These are phyloP conservation scores for Picochlorum sp. DNA, from an alignment of 139 green algal genomes.

Conservation along the genomic window DNA sequence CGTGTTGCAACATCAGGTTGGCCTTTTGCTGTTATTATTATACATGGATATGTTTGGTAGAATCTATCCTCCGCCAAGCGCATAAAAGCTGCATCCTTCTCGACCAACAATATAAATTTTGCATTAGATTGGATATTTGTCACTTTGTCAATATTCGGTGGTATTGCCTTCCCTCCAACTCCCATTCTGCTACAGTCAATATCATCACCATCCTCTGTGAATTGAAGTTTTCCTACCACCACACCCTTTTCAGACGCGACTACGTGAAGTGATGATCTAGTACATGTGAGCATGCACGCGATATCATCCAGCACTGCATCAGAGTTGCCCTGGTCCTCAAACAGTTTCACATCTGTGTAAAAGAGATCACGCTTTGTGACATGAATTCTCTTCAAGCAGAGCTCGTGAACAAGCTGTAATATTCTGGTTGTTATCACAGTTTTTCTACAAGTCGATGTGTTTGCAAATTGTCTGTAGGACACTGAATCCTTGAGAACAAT, in stretches of 20 bases:
- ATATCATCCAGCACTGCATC: constrained; percentile 89
- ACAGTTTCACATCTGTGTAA: constrained; percentile 98
- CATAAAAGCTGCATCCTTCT: constrained; percentile 98
- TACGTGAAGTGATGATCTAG: constrained; percentile 78
- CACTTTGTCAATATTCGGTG: constrained; percentile 91
- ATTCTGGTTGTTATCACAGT: constrained; percentile 83
- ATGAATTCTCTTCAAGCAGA: constrained; percentile 48
- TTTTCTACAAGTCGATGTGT: constrained; percentile 64
- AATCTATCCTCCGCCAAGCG: constrained; percentile 91
- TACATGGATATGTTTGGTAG: constrained; percentile 94
- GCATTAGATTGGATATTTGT: constrained; percentile 69
- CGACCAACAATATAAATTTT: constrained; percentile 92
- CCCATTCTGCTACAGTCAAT: constrained; percentile 94
- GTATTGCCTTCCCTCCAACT: constrained; percentile 93
- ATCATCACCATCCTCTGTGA: constrained; percentile 81
- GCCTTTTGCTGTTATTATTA: constrained; percentile 96
- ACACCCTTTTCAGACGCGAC: constrained; percentile 95
- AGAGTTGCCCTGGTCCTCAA: constrained; percentile 78
- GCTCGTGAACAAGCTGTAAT: constrained; percentile 66
- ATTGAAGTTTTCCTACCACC: constrained; percentile 83
- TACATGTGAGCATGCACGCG: constrained; percentile 93
- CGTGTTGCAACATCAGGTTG: constrained; percentile 93
- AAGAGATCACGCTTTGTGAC: constrained; percentile 66
- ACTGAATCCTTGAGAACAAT: constrained; percentile 81
- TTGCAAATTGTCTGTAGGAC: constrained; percentile 67